Conservation (phyloP, 345 rosid species). For the Trapa incisa region DNA sequence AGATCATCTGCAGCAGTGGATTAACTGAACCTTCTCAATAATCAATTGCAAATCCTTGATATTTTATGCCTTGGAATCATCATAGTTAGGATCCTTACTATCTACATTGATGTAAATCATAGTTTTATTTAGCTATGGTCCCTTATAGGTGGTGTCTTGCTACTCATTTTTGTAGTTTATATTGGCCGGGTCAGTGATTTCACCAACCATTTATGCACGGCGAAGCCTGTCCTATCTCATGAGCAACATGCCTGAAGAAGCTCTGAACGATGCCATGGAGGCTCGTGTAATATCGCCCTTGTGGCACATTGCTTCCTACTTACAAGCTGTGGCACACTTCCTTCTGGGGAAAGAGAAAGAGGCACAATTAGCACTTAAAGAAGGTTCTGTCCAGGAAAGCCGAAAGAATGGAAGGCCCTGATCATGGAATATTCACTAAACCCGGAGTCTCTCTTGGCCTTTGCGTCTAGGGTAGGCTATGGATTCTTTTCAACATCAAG, state of each 20-base stretch:
- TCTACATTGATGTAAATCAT: not conserved
- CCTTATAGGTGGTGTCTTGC: not conserved
- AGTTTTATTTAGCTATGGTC: not conserved
- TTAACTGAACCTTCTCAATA: no score
- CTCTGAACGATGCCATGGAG: conserved; percentile 59
- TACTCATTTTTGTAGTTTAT: conserved; percentile 40
- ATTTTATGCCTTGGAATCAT: not conserved
- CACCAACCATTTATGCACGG: conserved; percentile 61
- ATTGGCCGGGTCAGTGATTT: conserved; percentile 57
- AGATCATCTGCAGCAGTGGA: no score
- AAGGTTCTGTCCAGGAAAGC: conserved; percentile 57
- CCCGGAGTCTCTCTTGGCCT: not conserved
- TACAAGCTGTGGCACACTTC: conserved; percentile 59
- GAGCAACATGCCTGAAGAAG: conserved; percentile 61
- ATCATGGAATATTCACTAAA: conserved; percentile 4
- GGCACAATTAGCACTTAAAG: conserved; percentile 52
- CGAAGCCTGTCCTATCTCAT: conserved; percentile 65
- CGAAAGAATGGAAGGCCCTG: conserved; percentile 23
- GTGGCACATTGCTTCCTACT: conserved; percentile 71
- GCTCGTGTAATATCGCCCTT: conserved; percentile 63
- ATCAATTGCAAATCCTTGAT: no score
- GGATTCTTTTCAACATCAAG: not conserved
- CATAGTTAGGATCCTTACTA: not conserved
- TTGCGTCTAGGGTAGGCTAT: not conserved
- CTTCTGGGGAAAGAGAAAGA: conserved; percentile 56